These are phyloP conservation scores for Zoysia matrella DNA, from an alignment of 202 grass and related monocot genomes.

Conservation along the genomic window DNA sequence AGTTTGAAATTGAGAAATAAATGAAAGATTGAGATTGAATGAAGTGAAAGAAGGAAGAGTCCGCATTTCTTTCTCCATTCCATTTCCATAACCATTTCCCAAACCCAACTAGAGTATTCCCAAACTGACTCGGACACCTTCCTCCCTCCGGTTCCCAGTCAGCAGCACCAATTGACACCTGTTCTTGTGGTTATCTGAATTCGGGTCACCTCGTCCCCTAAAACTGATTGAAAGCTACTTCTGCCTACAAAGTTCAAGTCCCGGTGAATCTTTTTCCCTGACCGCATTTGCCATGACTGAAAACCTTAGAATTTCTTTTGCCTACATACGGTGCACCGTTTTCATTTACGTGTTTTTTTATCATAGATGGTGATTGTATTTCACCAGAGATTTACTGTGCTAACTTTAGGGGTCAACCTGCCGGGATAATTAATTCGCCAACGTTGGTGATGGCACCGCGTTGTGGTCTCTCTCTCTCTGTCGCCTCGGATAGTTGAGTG, in stretches of 20 bases:
- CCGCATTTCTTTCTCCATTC: no score
- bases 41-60: no score
- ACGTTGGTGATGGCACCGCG: not conserved
- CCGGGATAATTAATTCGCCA: not conserved
- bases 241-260: not conserved
- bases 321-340: not conserved
- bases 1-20: no score
- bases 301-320: no score
- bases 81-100: no score
- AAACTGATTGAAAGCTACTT: slow-evolving; percentile 5
- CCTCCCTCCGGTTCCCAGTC: no score
- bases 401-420: not conserved
- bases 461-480: not conserved
- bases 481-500: not conserved
- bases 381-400: no score
- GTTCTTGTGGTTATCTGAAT: slow-evolving; percentile 16
- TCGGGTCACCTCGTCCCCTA: not conserved
- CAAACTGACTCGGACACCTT: no score
- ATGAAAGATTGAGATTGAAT: not conserved
- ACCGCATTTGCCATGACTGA: not conserved
- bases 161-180: not conserved
- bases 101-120: no score
- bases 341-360: no score
- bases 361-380: no score
- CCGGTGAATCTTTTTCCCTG: not conserved